Evolutionary conservation across 345 rosid genomes (phyloP).

Genomic region (Citrus mangshanensis): DNA sequence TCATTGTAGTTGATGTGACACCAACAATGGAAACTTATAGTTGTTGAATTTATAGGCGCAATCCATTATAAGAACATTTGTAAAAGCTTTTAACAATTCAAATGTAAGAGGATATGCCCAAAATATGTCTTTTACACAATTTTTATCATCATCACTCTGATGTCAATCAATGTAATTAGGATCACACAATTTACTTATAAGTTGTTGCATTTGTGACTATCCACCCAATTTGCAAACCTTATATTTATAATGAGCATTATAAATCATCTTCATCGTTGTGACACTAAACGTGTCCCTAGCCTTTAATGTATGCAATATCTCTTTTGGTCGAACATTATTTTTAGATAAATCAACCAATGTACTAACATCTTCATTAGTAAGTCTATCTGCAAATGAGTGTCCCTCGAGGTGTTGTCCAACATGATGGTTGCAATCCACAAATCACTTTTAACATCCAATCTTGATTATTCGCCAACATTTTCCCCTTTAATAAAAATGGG

Average conservation of each 20-base stretch:
- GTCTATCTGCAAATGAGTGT: conserved; percentile 6
- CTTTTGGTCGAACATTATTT: conserved; percentile 6
- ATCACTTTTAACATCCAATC: conserved; percentile 15
- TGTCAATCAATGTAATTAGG: conserved; percentile 14
- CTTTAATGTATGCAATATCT: conserved; percentile 4
- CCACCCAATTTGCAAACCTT: background rate
- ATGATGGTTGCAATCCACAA: conserved; percentile 14
- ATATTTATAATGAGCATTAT: conserved; percentile 10
- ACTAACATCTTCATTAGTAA: conserved; percentile 7
- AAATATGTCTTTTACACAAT: conserved; percentile 7
- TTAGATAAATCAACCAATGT: conserved; percentile 8
- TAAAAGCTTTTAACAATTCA: conserved; percentile 1
- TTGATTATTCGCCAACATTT: background rate
- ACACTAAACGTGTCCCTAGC: conserved; percentile 4
- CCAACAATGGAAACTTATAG: background rate
- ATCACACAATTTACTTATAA: background rate
- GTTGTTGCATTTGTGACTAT: conserved; percentile 6
- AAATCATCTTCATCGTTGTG: conserved; percentile 8
- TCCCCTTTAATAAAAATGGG: conserved; percentile 11
- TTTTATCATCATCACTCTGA: background rate
- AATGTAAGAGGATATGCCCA: conserved; percentile 5
- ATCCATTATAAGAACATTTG: background rate
- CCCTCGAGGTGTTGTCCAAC: background rate
- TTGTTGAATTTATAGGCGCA: background rate
- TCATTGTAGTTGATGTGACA: conserved; percentile 12